A percentile compares a stretch with the other conserved stretches of the same genome.
These are phyloP conservation scores for Macrolepiota fuliginosa DNA, from an alignment of 768 basidiomycete genomes.

Conservation along the genomic window DNA sequence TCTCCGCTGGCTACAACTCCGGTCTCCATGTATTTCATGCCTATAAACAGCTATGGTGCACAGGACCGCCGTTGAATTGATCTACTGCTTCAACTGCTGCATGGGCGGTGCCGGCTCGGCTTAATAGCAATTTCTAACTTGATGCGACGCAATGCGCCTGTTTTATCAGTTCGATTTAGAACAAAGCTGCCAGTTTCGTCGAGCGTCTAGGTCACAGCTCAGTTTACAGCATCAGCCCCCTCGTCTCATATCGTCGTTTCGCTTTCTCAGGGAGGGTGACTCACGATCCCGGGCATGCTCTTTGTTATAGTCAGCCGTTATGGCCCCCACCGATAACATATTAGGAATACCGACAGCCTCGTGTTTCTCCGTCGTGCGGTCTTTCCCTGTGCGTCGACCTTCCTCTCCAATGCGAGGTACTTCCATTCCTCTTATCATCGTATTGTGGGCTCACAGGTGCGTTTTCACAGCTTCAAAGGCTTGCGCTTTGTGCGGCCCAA, in stretches of 20 bases:
- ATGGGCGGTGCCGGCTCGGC: background rate
- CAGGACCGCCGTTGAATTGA: conserved; percentile 7
- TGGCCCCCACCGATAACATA: background rate
- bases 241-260: background rate
- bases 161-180: background rate
- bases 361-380: background rate
- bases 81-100: background rate
- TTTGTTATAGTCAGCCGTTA: background rate
- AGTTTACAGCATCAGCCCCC: conserved; percentile 1
- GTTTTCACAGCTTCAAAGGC: background rate
- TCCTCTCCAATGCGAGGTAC: conserved; percentile 3
- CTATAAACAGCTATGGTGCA: background rate
- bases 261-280: background rate
- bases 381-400: conserved; percentile 1
- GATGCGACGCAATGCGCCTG: background rate
- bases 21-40: background rate
- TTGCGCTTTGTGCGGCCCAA: background rate
- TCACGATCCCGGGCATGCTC: background rate
- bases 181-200: background rate
- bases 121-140: background rate
- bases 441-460: background rate
- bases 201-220: background rate
- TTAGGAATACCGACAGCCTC: background rate
- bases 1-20: background rate
- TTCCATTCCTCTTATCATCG: background rate